These are phyloP conservation scores for Boletus reticulatus DNA, from an alignment of 768 basidiomycete species.

Conservation along the genomic window DNA sequence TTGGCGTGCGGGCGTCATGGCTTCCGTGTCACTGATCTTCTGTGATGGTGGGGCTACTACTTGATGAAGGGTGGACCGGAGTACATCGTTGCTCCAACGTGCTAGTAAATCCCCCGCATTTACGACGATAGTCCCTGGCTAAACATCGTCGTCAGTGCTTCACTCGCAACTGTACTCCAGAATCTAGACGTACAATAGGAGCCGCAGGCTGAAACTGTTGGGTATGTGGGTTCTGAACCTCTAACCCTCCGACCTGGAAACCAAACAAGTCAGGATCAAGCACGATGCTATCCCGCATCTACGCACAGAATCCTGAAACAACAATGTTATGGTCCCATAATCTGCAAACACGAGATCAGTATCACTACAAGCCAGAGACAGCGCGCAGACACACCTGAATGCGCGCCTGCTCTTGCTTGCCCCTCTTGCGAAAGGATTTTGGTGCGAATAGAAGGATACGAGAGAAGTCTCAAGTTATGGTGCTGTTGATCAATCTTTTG, in stretches of 20 bases:
- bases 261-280: not conserved
- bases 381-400: slow-evolving; percentile 51
- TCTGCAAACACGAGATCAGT: slow-evolving; percentile 38
- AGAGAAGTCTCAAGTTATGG: slow-evolving; percentile 78
- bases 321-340: slow-evolving; percentile 77
- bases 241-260: slow-evolving; percentile 71
- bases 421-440: slow-evolving; percentile 56
- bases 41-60: slow-evolving; percentile 70
- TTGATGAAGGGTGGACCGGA: slow-evolving; percentile 78
- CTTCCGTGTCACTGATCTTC: slow-evolving; percentile 46
- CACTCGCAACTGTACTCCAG: not conserved
- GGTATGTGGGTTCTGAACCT: slow-evolving; percentile 80
- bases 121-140: slow-evolving; percentile 81
- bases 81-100: slow-evolving; percentile 80
- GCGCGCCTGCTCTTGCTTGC: slow-evolving; percentile 79
- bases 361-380: not conserved
- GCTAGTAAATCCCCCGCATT: slow-evolving; percentile 80
- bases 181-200: slow-evolving; percentile 59
- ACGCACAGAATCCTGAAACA: slow-evolving; percentile 73
- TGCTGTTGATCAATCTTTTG: slow-evolving; percentile 69
- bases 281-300: not conserved
- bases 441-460: slow-evolving; percentile 75
- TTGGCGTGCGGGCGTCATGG: slow-evolving; percentile 64
- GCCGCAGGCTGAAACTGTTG: slow-evolving; percentile 66
- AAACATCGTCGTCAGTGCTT: slow-evolving; percentile 6